Evolutionary conservation across 202 grass and related monocot genomes (phyloP), one percentile per base, ranked within the genome.

Genomic region (Setaria italica): DNA sequence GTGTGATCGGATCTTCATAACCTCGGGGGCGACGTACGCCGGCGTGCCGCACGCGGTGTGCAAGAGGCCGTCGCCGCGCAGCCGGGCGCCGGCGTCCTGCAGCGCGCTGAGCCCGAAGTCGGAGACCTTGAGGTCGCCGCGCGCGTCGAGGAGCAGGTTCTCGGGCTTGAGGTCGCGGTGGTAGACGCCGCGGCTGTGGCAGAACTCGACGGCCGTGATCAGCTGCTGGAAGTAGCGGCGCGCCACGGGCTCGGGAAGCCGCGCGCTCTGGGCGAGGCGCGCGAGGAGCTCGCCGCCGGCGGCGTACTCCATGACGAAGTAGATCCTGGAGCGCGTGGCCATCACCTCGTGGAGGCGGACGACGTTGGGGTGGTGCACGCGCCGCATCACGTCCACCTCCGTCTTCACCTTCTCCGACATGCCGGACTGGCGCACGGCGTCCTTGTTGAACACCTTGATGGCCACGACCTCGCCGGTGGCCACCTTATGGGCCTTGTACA

Each of bases 71-170:
- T 85, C 78, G 29, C 78, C 77, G 4, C 87, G 77, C 3, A 78
- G 73, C 41, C 67, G 39, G 15, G 35, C 73, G 16, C 64, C 62
- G 34, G 49, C 35, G 71, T 25, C 78, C 25, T 74, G 37, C 8
- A 92, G 49, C 39, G 90, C 87, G 76, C 87, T 89, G 84, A 92
- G 87, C 3, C 87, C 84, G 41, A 92, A 89, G 75, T 92, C 87
- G 8, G 90, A 75, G 80, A 92, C 69, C 87, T 92, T 92, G 55
- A 92, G 90, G 80, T 89, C 73, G 57, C 87, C 90, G 20, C 57
- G 77, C 9, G 79, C 78, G 88, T 92, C 88, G 51, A 92, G 91
- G 72, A 92, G 91, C 19, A 92, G 91, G 85, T 92, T 92, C 91
- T 92, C 85, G 3, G 87, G 88, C 88, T 92, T 92, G 42, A 92